Evolutionary conservation across 2,329 filamentous ascomycete genomes (phyloP).

Genomic region (Pseudopithomyces maydicus): DNA sequence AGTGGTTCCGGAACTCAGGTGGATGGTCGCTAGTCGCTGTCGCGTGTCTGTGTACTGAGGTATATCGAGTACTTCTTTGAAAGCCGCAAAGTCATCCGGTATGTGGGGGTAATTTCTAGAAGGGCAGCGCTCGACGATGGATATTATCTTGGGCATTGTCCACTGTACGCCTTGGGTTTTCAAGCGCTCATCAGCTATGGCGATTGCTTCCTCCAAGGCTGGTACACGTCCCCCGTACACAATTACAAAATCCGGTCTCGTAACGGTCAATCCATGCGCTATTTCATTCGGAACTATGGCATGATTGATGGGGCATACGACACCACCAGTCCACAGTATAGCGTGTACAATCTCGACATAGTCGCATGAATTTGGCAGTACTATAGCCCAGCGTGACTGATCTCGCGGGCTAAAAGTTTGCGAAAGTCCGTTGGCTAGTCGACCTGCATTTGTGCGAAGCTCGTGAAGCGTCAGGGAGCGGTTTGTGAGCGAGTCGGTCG

Average conservation of each 20-base stretch:
- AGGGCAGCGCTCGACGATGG: slow-evolving; percentile 26
- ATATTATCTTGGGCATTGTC: slow-evolving; percentile 42
- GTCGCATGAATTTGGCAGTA: slow-evolving; percentile 54
- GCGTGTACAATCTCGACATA: slow-evolving; percentile 52
- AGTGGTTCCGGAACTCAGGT: slow-evolving; percentile 24
- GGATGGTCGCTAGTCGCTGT: slow-evolving; percentile 18
- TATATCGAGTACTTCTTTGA: slow-evolving; percentile 9
- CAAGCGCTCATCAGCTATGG: slow-evolving; percentile 13
- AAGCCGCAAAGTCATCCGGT: slow-evolving; percentile 13
- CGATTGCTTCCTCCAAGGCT: slow-evolving; percentile 17
- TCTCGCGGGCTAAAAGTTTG: slow-evolving; percentile 39
- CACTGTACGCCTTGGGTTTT: slow-evolving; percentile 36
- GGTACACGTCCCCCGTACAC: slow-evolving; percentile 40
- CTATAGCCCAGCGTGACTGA: slow-evolving; percentile 50
- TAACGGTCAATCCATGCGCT: slow-evolving; percentile 49
- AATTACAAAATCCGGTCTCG: slow-evolving; percentile 49
- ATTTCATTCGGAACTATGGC: slow-evolving; percentile 28
- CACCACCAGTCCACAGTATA: slow-evolving; percentile 38
- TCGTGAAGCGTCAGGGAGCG: slow-evolving; percentile 53
- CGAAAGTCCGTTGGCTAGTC: slow-evolving; percentile 48
- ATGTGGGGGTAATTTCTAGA: slow-evolving; percentile 10
- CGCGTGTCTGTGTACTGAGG: slow-evolving; percentile 19
- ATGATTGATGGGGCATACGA: slow-evolving; percentile 33
- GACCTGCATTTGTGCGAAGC: slow-evolving; percentile 48
- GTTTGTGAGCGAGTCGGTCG: slow-evolving; percentile 51